Evolutionary conservation across 164 flowering plant genomes (phyloP), one percentile per base, ranked within the genome.

Genomic region (Nymphaea thermarum): DNA sequence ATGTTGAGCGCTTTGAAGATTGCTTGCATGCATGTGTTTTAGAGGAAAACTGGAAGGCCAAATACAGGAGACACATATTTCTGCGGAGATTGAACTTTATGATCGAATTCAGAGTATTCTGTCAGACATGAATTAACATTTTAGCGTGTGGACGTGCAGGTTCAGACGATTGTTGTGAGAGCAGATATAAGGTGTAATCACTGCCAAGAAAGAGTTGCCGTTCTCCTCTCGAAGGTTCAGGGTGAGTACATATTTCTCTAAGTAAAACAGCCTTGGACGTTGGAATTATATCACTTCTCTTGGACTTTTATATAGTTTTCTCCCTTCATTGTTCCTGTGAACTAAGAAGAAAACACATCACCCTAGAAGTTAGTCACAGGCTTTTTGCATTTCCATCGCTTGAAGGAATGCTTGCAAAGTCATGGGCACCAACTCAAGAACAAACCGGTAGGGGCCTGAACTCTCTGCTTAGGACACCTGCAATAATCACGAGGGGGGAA

Each of bases 201-300:
- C 42, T 69, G 71, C 71, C 71, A 44, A 44, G 66, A 63, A 63
- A 42, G 71, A 63, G 71, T 63, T 47, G 62, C 71, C 10, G 10
- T 2, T 12, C n/a, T 69, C 43, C 14, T 63, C 25, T 62, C 66
- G 4, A 69, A 63, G 71, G 62, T 69, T 59, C 51, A 69, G 18
- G 71, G 71, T 69, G 65, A 43, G 71, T 15, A 11, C 60, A 3
- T 15, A 6, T 8, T 42, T 43, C 55, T 45, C 53, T 45, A 10
- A 45, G 11, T 45, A 10, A 1, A 10, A 5, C 11, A 45, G 53
- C 53, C 53, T 45, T 45, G 53, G 0, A 47, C 3, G 12, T 47
- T 47, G 12, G 7, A 47, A 47, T 6, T 47, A 4, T 4, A 6
- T 4, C 55, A 47, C 55, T 47, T 12, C 12, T 47, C 55, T 47